Conservation (phyloP, 2,329 filamentous ascomycete genomes). For the Septoria linicola region DNA sequence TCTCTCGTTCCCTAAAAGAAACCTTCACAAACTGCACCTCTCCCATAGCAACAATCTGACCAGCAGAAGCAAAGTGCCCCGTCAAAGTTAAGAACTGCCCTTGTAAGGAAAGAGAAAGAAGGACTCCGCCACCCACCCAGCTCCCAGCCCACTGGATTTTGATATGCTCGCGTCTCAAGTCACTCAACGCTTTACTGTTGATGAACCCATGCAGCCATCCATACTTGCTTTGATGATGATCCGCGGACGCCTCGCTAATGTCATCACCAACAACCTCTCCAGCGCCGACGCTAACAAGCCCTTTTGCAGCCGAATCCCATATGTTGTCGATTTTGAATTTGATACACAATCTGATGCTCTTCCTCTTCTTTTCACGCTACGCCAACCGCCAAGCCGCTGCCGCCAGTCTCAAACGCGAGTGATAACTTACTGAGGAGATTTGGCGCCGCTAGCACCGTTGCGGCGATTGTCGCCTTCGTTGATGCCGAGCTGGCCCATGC, state of each 20-base stretch:
- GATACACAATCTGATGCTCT: conserved; percentile 26
- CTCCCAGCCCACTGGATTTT: not conserved
- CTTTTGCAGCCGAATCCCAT: conserved; percentile 31
- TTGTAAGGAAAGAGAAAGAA: conserved; percentile 4
- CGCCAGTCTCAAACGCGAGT: not conserved
- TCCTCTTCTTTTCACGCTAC: conserved; percentile 2
- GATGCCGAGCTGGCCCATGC: conserved; percentile 71
- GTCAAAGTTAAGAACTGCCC: not conserved
- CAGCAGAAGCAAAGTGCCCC: conserved; percentile 2
- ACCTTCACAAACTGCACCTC: too few species aligned
- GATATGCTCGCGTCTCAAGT: conserved; percentile 5
- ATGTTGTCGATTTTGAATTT: conserved; percentile 28
- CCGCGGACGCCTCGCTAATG: conserved; percentile 30
- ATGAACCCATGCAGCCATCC: conserved; percentile 15
- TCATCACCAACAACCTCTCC: conserved; percentile 27
- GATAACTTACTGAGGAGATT: conserved; percentile 37
- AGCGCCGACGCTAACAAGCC: conserved; percentile 29
- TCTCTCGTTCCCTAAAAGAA: too few species aligned
- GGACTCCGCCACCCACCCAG: conserved; percentile 4
- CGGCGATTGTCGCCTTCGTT: conserved; percentile 53
- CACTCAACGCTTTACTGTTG: not conserved
- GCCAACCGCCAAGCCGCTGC: not conserved
- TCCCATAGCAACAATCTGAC: conserved; percentile 10
- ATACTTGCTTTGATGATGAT: conserved; percentile 22
- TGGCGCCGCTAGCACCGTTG: conserved; percentile 39